Evolutionary conservation across 1,284 basidiomycete genomes (phyloP).

Genomic region (Ganoderma lucidum): DNA sequence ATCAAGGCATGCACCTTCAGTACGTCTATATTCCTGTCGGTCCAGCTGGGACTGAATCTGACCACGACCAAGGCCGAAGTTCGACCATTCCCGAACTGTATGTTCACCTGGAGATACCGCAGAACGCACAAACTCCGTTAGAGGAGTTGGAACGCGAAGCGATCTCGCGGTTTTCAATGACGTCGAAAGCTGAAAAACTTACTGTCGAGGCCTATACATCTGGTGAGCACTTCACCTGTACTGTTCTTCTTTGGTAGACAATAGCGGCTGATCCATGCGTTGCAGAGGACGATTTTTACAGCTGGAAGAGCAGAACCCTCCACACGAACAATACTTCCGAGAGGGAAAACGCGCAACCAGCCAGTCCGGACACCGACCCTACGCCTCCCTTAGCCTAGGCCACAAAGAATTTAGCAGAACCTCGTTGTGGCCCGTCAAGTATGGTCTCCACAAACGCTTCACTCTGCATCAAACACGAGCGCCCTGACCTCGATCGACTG

Average conservation of each 20-base stretch:
- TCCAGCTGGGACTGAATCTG: neutral
- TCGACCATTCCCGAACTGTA: neutral
- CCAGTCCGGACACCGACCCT: too few relatives aligned
- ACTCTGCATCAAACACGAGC: conserved; percentile 42
- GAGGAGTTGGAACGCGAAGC: neutral
- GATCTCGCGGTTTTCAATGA: neutral
- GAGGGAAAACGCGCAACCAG: neutral
- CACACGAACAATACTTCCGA: neutral
- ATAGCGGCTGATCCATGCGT: neutral
- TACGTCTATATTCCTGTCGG: neutral
- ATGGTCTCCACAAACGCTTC: neutral
- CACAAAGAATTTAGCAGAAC: too few relatives aligned
- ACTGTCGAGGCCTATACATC: neutral
- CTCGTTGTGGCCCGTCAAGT: too few relatives aligned
- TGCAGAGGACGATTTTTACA: neutral
- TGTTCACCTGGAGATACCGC: neutral
- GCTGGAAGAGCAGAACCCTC: neutral
- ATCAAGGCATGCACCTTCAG: neutral
- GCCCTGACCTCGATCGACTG: conserved; percentile 49
- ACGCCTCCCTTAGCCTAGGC: too few relatives aligned
- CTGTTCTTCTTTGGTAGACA: neutral
- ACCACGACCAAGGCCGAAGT: neutral
- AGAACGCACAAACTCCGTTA: neutral
- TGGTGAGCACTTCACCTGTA: neutral
- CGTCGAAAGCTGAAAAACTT: neutral